Conservation (phyloP, 2,329 filamentous ascomycete genomes). For the Hypoxylon sp. region DNA sequence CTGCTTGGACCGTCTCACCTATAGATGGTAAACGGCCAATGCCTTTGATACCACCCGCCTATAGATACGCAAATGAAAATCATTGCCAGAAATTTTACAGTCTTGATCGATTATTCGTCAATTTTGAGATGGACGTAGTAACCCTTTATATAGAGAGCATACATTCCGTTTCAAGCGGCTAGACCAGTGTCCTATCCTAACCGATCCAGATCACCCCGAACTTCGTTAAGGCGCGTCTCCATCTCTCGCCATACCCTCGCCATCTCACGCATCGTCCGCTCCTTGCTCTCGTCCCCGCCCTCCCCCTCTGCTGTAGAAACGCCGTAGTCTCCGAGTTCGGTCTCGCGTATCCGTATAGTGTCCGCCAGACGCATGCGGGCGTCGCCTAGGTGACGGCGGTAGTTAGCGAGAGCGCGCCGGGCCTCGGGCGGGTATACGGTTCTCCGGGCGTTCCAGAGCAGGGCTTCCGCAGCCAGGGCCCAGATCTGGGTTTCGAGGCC, state of each 20-base stretch:
- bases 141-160: neutral
- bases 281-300: slow-evolving; percentile 56
- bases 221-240: slow-evolving; percentile 63
- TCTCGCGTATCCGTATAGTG: slow-evolving; percentile 56
- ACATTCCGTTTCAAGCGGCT: neutral
- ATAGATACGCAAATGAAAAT: slow-evolving; percentile 28
- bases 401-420: slow-evolving; percentile 59
- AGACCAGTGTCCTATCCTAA: slow-evolving; percentile 41
- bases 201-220: slow-evolving; percentile 61
- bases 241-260: slow-evolving; percentile 65
- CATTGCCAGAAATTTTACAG: neutral
- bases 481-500: slow-evolving; percentile 60
- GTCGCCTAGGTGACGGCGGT: slow-evolving; percentile 64
- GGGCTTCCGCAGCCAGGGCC: slow-evolving; percentile 54
- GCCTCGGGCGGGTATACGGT: slow-evolving; percentile 62
- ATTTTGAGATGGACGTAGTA: neutral
- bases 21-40: slow-evolving; percentile 16
- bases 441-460: slow-evolving; percentile 54
- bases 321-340: slow-evolving; percentile 65
- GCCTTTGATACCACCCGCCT: slow-evolving; percentile 32
- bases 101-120: neutral
- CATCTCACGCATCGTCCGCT: slow-evolving; percentile 66
- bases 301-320: slow-evolving; percentile 53
- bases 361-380: slow-evolving; percentile 62
- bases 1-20: slow-evolving; percentile 11